phyloP scores from a whole-genome alignment of 805 yeast species.

The Wickerhamiella cacticola region DNA sequence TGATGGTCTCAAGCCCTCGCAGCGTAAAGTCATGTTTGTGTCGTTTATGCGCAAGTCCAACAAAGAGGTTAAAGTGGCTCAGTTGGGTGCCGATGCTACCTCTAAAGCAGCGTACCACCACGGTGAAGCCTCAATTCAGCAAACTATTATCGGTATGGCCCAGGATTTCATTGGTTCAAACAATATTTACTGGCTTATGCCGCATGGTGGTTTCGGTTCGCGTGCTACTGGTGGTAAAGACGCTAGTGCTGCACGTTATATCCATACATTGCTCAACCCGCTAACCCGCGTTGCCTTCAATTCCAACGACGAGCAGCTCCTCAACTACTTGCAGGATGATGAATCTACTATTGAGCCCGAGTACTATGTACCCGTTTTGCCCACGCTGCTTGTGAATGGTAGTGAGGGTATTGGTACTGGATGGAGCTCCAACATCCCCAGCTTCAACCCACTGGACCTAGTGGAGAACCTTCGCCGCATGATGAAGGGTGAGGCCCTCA shows the following conservation, averaged over 20 bases:
- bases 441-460: constrained; percentile 76
- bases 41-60: constrained; percentile 70
- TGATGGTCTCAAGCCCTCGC: constrained; percentile 96
- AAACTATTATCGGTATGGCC: constrained; percentile 86
- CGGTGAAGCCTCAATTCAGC: constrained; percentile 79
- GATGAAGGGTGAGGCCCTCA: constrained; percentile 59
- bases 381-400: constrained; percentile 91
- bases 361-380: constrained; percentile 88
- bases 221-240: constrained; percentile 97
- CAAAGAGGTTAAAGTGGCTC: constrained; percentile 77
- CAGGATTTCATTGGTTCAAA: constrained; percentile 92
- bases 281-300: constrained; percentile 69
- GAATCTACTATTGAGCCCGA: constrained; percentile 90
- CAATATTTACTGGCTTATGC: constrained; percentile 70
- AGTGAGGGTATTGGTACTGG: constrained; percentile 98
- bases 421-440: constrained; percentile 91
- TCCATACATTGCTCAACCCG: constrained; percentile 69
- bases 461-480: constrained; percentile 60
- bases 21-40: constrained; percentile 82
- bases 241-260: constrained; percentile 96
- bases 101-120: constrained; percentile 91
- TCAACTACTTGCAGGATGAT: constrained; percentile 77
- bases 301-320: constrained; percentile 65
- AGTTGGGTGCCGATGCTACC: constrained; percentile 77
- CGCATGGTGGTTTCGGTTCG: constrained; percentile 94